Conservation (phyloP, 2,329 filamentous ascomycete genomes). For the Cytospora chrysosperma region DNA sequence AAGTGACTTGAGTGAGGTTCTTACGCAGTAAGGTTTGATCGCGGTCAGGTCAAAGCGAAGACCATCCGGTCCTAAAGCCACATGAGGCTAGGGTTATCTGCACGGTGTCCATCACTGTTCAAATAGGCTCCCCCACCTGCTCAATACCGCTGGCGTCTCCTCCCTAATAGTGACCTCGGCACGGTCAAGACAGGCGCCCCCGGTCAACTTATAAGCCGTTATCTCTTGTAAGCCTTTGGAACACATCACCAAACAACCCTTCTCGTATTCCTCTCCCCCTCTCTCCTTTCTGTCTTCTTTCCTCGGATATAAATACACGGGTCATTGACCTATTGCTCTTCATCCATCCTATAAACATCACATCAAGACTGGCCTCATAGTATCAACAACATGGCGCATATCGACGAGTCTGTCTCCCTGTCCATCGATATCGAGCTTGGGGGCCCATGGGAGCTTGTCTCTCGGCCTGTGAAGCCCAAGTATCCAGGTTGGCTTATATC, state of each 20-base stretch:
- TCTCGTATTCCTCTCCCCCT: no score
- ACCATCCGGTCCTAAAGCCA: neutral
- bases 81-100: neutral
- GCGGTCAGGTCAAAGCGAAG: neutral
- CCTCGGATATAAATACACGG: neutral
- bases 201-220: neutral
- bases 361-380: neutral
- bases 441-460: neutral
- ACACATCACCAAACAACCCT: neutral
- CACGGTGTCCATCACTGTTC: neutral
- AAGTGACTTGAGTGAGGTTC: neutral
- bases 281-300: no score
- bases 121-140: neutral
- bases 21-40: neutral
- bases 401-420: neutral
- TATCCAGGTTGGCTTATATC: slow-evolving; percentile 35
- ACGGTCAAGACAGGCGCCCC: neutral
- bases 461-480: slow-evolving; percentile 27
- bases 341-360: neutral
- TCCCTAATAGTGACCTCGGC: neutral
- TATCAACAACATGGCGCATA: slow-evolving; percentile 2
- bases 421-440: neutral
- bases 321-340: neutral
- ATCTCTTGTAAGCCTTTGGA: no score
- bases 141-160: neutral